Base-by-base conservation (phyloP, 2,329 filamentous ascomycete genomes). In the Aspergillus latus region DNA sequence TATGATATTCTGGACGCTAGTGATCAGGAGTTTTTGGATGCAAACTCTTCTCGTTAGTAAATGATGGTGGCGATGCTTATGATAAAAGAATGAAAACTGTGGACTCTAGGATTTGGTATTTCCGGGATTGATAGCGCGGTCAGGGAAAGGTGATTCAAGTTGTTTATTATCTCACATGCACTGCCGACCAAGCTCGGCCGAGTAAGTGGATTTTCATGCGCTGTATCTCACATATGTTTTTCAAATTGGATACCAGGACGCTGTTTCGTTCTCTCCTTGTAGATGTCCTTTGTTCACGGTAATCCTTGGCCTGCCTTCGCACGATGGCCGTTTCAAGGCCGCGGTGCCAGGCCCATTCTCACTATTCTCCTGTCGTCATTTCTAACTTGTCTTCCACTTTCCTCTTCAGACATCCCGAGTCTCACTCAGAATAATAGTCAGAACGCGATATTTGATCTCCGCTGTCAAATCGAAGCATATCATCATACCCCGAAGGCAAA, bases 1-100 rank as follows among this genome's bases (percentile, higher is more conserved):
- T 99, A 97, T 73, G 94, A 99, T 68, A 92, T 97, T 63, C 85
- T 97, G 45, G 92, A 97, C 77, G 93, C 92, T 43, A 96, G 90
- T 57, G 93, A 97, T 64, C 90, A 96, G 73, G 93, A 97, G 72
- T 88, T 83, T 63, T 72, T 85, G 50, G 81, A 82, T 59, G 84
- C 67, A 21, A 64, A 66, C 37, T 67, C 68, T 7, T 64, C 65
- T 42, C 52, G 58, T 50, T 59, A 59, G 57, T 67, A 55, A 62
- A 43, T 10, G 16, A 32, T 16, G 46, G 47, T 16, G 28, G 34
- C 44, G 32, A 43, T 10, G 21, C 21, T 30, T 11, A 47, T 48
- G 43, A 53, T 28, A 21, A 39, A 45, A 49, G 39, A 54, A 48
- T n/a, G 36, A 54, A 21, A 13, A 21, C 11, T 8, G 29, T 15